Conservation (phyloP, 352 stramenopile genomes). For the Plasmopara muralis region DNA sequence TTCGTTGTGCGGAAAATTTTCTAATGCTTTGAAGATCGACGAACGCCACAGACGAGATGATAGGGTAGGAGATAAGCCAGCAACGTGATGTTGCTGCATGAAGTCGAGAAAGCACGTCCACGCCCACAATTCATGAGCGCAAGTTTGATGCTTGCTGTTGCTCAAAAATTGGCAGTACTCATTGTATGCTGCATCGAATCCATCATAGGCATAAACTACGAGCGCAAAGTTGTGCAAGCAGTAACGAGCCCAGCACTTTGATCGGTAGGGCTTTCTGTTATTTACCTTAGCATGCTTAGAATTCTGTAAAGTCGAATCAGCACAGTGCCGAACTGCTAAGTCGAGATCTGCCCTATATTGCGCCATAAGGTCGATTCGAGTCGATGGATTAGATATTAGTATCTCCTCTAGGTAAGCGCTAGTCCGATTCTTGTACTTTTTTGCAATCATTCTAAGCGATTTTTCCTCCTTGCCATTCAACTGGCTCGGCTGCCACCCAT, state of each 20-base stretch:
- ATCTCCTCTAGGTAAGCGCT: conserved; percentile 14
- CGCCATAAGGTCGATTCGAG: conserved; percentile 18
- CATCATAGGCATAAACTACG: conserved; percentile 40
- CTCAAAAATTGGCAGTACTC: conserved; percentile 33
- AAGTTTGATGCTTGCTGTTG: conserved; percentile 10
- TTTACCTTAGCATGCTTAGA: not conserved
- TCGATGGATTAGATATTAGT: conserved; percentile 17
- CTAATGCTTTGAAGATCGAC: conserved; percentile 30
- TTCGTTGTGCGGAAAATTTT: conserved; percentile 33
- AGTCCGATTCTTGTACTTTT: conserved; percentile 20
- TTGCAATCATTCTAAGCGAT: conserved; percentile 32
- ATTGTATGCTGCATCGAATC: conserved; percentile 42
- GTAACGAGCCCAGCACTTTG: conserved; percentile 31
- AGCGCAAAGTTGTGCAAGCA: conserved; percentile 63
- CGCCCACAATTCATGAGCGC: conserved; percentile 26
- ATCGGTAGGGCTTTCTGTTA: not conserved
- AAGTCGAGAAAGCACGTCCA: conserved; percentile 48
- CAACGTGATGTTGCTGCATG: conserved; percentile 46
- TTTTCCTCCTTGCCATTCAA: conserved; percentile 12
- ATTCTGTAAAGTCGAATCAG: conserved; percentile 5
- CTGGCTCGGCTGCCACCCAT: conserved; percentile 22
- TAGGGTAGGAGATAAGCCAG: conserved; percentile 25
- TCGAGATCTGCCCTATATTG: conserved; percentile 45
- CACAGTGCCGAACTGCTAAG: conserved; percentile 26
- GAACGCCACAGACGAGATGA: conserved; percentile 50